Evolutionary conservation across 345 rosid genomes (phyloP), one percentile per base, ranked within the genome.

Genomic region (Euphorbia tirucalli): DNA sequence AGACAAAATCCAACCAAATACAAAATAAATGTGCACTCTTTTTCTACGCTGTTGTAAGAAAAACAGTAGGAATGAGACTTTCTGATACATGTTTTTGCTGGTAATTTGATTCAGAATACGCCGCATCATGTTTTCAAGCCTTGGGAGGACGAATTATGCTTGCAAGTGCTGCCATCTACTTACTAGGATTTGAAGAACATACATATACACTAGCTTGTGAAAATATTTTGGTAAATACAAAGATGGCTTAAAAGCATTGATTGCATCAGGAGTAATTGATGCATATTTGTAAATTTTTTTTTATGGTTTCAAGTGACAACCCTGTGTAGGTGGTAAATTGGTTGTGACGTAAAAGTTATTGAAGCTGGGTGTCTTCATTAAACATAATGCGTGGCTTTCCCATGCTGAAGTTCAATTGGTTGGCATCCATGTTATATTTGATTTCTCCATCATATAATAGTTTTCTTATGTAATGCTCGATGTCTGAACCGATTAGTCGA

Each of bases 391-490:
- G 69, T 3, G 80, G 76, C 64, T 72, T 77, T 68, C 78, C 69
- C 78, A 75, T 93, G 81, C 98, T 94, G 83, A 94, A 94, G 75
- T 92, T 94, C 24, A 94, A 88, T 55, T 84, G 88, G 71, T 82
- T 68, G 27, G 78, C 55, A 30, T 68, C 18, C 73, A 75, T 75
- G 73, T 75, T 93, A 87, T 93, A 93, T 80, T 88, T 88, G 74
- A 91, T 93, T 74, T 88, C 89, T 68, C 98, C 97, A 69, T 86
- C 93, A 43, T 84, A 93, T 39, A 91, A 77, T 78, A 93, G 80
- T 84, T 91, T 90, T 78, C 97, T 86, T 76, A 91, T 93, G 83
- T 88, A 93, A 75, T 93, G 98, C 78, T 93, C 96, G 62, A 93
- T 68, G 77, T 93, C 96, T 0, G 98, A 93, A 72, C 98, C 98